These are phyloP conservation scores for Omphalotus olearius DNA, from an alignment of 1,284 basidiomycete species.

Conservation along the genomic window DNA sequence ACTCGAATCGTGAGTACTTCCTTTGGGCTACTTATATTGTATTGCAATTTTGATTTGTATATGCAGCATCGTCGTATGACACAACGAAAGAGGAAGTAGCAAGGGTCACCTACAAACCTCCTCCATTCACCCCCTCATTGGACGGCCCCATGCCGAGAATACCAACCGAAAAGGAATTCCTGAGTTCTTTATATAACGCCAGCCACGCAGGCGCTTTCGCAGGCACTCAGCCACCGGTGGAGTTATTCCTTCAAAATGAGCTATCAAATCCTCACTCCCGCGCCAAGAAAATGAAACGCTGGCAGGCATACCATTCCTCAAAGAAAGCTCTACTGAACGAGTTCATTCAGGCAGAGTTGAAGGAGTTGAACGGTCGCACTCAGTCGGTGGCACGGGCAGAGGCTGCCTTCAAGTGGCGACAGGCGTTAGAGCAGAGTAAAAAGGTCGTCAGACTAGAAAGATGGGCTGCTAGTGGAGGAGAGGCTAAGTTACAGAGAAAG, in stretches of 20 bases:
- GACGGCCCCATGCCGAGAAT: slow-evolving; percentile 35
- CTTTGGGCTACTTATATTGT: not conserved
- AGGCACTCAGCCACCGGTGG: slow-evolving; percentile 50
- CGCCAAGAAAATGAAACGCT: slow-evolving; percentile 73
- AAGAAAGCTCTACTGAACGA: slow-evolving; percentile 47
- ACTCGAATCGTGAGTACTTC: slow-evolving; percentile 42
- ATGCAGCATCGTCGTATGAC: slow-evolving; percentile 52
- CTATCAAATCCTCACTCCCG: slow-evolving; percentile 76
- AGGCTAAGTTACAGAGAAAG: slow-evolving; percentile 43
- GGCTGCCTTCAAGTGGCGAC: slow-evolving; percentile 69
- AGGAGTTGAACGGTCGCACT: slow-evolving; percentile 51
- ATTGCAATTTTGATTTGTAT: not conserved
- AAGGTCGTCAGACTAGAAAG: slow-evolving; percentile 55
- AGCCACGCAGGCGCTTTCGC: slow-evolving; percentile 35
- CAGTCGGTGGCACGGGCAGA: slow-evolving; percentile 60
- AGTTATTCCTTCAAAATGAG: slow-evolving; percentile 60
- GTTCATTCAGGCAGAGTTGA: slow-evolving; percentile 51
- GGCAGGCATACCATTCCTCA: slow-evolving; percentile 51
- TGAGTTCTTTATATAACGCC: slow-evolving; percentile 52
- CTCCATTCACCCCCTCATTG: slow-evolving; percentile 39
- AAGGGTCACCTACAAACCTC: slow-evolving; percentile 64
- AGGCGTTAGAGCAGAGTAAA: slow-evolving; percentile 51
- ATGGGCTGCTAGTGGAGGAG: slow-evolving; percentile 46
- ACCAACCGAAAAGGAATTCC: slow-evolving; percentile 53
- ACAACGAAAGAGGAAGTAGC: slow-evolving; percentile 52